phyloP scores from a whole-genome alignment of 2,329 filamentous ascomycete species.

The Cytospora mali region DNA sequence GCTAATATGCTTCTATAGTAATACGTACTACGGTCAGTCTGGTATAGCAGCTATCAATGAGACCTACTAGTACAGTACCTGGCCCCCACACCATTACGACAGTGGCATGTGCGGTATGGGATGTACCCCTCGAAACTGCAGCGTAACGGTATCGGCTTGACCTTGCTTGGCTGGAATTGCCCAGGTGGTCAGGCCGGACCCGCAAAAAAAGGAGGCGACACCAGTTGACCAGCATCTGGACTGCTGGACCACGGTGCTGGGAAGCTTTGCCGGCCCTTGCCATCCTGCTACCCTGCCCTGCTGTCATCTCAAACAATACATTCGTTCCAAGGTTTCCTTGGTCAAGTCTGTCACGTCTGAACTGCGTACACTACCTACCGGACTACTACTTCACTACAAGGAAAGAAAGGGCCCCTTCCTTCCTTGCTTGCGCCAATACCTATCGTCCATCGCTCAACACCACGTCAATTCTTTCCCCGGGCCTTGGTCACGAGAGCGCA shows the following conservation, averaged over 20 bases:
- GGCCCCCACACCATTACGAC: background rate
- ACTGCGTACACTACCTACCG: background rate
- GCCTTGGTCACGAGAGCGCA: background rate
- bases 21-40: too few species aligned
- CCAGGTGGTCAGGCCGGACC: conserved; percentile 7
- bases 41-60: too few species aligned
- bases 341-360: background rate
- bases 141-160: conserved; percentile 9
- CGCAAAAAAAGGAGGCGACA: conserved; percentile 25
- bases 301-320: conserved; percentile 1
- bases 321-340: background rate
- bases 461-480: background rate
- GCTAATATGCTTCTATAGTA: too few species aligned
- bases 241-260: conserved; percentile 18
- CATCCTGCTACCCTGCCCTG: conserved; percentile 1
- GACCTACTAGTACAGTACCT: background rate
- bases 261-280: background rate
- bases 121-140: conserved; percentile 14
- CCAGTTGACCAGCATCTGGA: conserved; percentile 7
- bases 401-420: conserved; percentile 12
- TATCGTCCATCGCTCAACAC: conserved; percentile 5
- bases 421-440: conserved; percentile 10
- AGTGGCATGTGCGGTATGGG: background rate
- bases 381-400: background rate
- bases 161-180: background rate